A percentile compares a stretch with the other conserved stretches of the same genome.
phyloP scores from a whole-genome alignment of 495 filamentous ascomycete species.

The Mytilinidion resinicola region DNA sequence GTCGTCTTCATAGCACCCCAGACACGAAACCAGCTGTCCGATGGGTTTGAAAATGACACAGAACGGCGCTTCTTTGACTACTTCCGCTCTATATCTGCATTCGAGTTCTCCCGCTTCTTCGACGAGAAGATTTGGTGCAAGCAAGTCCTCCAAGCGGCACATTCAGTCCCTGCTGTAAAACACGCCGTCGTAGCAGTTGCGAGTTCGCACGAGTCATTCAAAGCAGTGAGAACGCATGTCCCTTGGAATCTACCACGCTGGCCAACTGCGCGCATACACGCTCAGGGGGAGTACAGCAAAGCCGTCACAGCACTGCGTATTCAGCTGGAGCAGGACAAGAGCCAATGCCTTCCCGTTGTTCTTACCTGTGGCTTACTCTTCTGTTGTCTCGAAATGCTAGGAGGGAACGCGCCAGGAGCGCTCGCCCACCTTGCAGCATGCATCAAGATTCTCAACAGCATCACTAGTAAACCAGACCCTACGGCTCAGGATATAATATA shows the following conservation, averaged over 20 bases:
- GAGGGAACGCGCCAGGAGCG: conserved; percentile 15
- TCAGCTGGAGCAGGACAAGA: conserved; percentile 8
- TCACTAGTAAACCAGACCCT: not conserved
- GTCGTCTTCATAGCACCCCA: conserved; percentile 15
- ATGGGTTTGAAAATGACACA: conserved; percentile 22
- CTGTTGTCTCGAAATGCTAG: conserved; percentile 15
- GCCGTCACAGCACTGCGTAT: conserved; percentile 14
- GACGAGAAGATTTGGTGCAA: conserved; percentile 11
- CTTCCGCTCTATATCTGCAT: conserved; percentile 13
- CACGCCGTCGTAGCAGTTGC: conserved; percentile 21
- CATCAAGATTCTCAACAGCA: conserved; percentile 14
- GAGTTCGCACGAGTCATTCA: conserved; percentile 19
- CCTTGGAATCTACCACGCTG: not conserved
- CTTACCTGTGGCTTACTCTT: conserved; percentile 22
- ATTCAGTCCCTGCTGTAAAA: conserved; percentile 12
- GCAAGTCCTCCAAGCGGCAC: conserved; percentile 12
- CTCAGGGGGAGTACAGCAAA: conserved; percentile 17
- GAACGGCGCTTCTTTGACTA: conserved; percentile 22
- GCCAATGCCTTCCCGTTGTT: conserved; percentile 8
- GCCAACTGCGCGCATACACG: conserved; percentile 10
- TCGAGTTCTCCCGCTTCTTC: conserved; percentile 22
- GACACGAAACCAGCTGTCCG: not conserved
- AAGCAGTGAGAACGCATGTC: not conserved
- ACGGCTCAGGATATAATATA: not conserved
- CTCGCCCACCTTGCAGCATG: conserved; percentile 16